A percentile compares a stretch with the other conserved stretches of the same genome.
Conservation (phyloP, 2,329 filamentous ascomycete species). For the Diaporthe capsici region DNA sequence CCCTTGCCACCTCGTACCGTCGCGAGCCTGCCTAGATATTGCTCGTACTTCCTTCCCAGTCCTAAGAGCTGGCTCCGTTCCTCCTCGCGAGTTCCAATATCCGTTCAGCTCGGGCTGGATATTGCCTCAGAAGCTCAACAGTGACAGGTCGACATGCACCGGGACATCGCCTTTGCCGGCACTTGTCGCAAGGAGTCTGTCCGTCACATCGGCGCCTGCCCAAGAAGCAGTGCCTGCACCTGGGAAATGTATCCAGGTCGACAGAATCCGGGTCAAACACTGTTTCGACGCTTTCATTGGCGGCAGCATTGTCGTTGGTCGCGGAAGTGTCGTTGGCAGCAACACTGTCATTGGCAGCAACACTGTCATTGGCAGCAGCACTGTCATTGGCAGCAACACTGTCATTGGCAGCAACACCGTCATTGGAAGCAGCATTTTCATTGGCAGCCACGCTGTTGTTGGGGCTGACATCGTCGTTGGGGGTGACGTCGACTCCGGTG, state of each 20-base stretch:
- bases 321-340: neutral
- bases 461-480: too few species aligned
- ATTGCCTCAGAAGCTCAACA: neutral
- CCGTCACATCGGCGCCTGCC: neutral
- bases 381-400: neutral
- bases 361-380: too few species aligned
- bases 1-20: neutral
- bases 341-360: neutral
- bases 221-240: neutral
- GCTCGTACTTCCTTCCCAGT: too few species aligned
- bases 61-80: neutral
- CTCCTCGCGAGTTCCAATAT: neutral
- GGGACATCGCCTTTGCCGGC: neutral
- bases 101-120: neutral
- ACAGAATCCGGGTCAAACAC: neutral
- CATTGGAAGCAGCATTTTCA: neutral
- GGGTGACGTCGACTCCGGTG: too few species aligned
- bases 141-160: neutral
- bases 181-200: neutral
- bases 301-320: neutral
- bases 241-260: neutral
- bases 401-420: neutral
- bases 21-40: neutral
- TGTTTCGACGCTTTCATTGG: neutral
- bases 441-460: neutral